Evolutionary conservation across 768 basidiomycete species (phyloP).

Genomic region (Leccinellum luteum): DNA sequence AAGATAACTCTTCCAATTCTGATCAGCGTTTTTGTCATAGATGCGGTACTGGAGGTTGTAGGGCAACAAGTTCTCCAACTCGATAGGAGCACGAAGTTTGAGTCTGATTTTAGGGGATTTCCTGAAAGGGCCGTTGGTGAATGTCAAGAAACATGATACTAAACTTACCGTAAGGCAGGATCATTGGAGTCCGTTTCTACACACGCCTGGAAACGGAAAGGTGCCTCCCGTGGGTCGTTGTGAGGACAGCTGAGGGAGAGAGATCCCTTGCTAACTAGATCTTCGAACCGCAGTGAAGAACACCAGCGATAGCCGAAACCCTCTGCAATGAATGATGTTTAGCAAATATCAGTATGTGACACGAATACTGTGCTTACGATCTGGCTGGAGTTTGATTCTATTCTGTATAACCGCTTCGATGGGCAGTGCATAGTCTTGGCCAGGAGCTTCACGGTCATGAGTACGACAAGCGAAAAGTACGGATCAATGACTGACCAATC

Average conservation of each 20-base stretch:
- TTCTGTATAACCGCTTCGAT: slow-evolving; percentile 84
- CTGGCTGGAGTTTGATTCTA: slow-evolving; percentile 84
- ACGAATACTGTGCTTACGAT: slow-evolving; percentile 58
- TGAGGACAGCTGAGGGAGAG: slow-evolving; percentile 87
- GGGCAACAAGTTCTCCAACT: slow-evolving; percentile 92
- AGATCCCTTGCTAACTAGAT: slow-evolving; percentile 63
- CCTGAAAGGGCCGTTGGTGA: slow-evolving; percentile 38
- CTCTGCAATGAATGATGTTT: slow-evolving; percentile 44
- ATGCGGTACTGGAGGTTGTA: slow-evolving; percentile 95
- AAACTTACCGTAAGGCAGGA: slow-evolving; percentile 49
- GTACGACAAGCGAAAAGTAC: slow-evolving; percentile 27
- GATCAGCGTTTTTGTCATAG: slow-evolving; percentile 91
- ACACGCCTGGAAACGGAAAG: slow-evolving; percentile 94
- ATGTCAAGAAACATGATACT: not conserved
- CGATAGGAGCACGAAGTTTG: slow-evolving; percentile 87
- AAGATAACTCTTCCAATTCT: slow-evolving; percentile 93
- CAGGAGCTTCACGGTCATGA: slow-evolving; percentile 77
- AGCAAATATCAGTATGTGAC: slow-evolving; percentile 1
- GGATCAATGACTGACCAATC: slow-evolving; percentile 50
- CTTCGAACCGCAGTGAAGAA: slow-evolving; percentile 83
- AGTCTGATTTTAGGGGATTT: slow-evolving; percentile 84
- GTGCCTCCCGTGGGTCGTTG: slow-evolving; percentile 72
- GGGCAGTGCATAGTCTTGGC: slow-evolving; percentile 84
- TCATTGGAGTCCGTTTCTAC: slow-evolving; percentile 72
- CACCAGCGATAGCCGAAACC: slow-evolving; percentile 98